Evolutionary conservation across 1,139 yeast species (phyloP).

Genomic region (Trichomonascaceae sp.): DNA sequence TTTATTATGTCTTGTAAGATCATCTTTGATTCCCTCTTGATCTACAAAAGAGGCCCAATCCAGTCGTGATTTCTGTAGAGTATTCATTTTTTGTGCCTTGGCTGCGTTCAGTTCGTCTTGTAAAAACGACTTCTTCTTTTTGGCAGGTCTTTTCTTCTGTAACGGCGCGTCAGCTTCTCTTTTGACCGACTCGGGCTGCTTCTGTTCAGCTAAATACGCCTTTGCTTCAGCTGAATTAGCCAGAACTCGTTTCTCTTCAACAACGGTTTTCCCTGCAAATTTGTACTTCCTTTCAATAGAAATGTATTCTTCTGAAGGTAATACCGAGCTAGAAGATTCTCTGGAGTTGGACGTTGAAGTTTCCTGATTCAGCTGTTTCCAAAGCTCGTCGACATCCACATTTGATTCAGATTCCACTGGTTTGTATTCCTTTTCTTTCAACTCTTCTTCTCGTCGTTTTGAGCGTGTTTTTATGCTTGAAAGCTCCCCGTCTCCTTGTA

Average conservation of each 20-base stretch:
- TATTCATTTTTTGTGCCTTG: slow-evolving; percentile 68
- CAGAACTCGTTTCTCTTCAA: slow-evolving; percentile 73
- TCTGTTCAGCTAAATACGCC: slow-evolving; percentile 49
- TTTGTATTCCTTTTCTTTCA: slow-evolving; percentile 22
- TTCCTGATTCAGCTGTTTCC: slow-evolving; percentile 43
- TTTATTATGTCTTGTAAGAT: slow-evolving; percentile 66
- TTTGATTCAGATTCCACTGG: slow-evolving; percentile 19
- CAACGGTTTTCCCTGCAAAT: slow-evolving; percentile 80
- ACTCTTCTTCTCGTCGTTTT: slow-evolving; percentile 42
- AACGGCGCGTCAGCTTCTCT: slow-evolving; percentile 24
- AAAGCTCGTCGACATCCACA: slow-evolving; percentile 46
- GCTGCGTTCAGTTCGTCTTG: slow-evolving; percentile 60
- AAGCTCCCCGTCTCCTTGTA: slow-evolving; percentile 47
- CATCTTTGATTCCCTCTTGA: slow-evolving; percentile 75
- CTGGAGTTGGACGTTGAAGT: slow-evolving; percentile 2
- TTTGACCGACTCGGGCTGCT: slow-evolving; percentile 5
- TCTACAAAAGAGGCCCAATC: slow-evolving; percentile 98
- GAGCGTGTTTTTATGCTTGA: slow-evolving; percentile 47
- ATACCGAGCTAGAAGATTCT: neutral
- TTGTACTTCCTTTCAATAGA: slow-evolving; percentile 72
- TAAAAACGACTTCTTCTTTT: slow-evolving; percentile 66
- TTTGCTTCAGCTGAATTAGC: slow-evolving; percentile 79
- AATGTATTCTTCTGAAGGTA: slow-evolving; percentile 41
- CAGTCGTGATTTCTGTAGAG: slow-evolving; percentile 83
- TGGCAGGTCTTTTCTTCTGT: slow-evolving; percentile 32